These are phyloP conservation scores for Candida oleophila DNA, from an alignment of 805 yeast species.

Conservation along the genomic window DNA sequence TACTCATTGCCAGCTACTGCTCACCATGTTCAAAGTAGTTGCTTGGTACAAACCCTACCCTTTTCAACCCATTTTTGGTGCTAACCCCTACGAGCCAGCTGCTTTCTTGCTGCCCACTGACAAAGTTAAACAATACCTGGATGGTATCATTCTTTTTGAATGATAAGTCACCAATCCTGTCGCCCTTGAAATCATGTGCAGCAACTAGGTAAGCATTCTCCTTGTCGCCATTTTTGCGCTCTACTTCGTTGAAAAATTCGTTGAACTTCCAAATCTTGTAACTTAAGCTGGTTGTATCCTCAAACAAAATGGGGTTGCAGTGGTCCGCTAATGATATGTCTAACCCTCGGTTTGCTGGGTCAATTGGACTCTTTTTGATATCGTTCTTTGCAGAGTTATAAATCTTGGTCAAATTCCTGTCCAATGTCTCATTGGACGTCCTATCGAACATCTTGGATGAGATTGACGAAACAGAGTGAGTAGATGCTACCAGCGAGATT, in stretches of 20 bases:
- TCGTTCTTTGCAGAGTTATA: constrained; percentile 36
- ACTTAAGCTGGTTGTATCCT: constrained; percentile 20
- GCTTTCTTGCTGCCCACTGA: constrained; percentile 15
- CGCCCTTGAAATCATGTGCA: constrained; percentile 27
- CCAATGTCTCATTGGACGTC: constrained; percentile 16
- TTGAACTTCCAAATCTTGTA: constrained; percentile 24
- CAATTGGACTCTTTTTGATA: constrained; percentile 29
- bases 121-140: constrained; percentile 33
- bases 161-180: constrained; percentile 37
- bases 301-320: constrained; percentile 9
- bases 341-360: constrained; percentile 8
- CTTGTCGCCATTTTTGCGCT: constrained; percentile 5
- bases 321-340: constrained; percentile 8
- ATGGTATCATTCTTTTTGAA: constrained; percentile 32
- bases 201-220: constrained; percentile 10
- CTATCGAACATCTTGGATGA: constrained; percentile 16
- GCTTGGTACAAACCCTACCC: constrained; percentile 40
- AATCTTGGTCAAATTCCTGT: constrained; percentile 20
- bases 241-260: constrained; percentile 20
- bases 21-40: constrained; percentile 21
- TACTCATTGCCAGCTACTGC: too few relatives aligned
- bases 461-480: constrained; percentile 14
- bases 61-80: constrained; percentile 10
- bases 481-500: constrained; percentile 11
- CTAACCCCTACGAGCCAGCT: constrained; percentile 37